Evolutionary conservation across 371 early-diverging fungal genomes (phyloP), one percentile per base, ranked within the genome.

Genomic region (Synchytrium microbalum): DNA sequence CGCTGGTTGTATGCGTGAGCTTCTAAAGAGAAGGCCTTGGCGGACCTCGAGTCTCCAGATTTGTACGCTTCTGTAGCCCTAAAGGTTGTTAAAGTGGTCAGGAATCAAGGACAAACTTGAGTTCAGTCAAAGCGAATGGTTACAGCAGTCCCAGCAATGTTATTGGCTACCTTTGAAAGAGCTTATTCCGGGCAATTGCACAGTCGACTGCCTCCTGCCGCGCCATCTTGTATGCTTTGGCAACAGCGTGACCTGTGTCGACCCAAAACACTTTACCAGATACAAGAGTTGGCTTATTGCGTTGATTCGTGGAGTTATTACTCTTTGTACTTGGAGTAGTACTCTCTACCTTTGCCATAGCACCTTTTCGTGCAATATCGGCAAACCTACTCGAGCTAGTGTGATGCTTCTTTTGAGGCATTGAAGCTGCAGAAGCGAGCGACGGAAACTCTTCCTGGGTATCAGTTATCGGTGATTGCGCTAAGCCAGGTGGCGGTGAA

Each of bases 101-200:
- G 56, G 13, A 8, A 10, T 5, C 24, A 13, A 56, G 29, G 24
- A 24, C 8, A 56, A 13, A 24, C n/a, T n/a, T n/a, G n/a, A n/a
- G n/a, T n/a, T n/a, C n/a, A n/a, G n/a, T n/a, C n/a, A n/a, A n/a
- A n/a, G n/a, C n/a, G n/a, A n/a, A n/a, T n/a, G n/a, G n/a, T n/a
- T n/a, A n/a, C n/a, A n/a, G n/a, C n/a, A n/a, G n/a, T n/a, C n/a
- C n/a, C n/a, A n/a, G n/a, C n/a, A n/a, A n/a, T n/a, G n/a, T n/a
- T n/a, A n/a, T n/a, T n/a, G n/a, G n/a, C n/a, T n/a, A 75, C 72
- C 67, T 59, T 64, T 78, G 76, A 60, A 72, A 78, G 25, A 78
- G 63, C 61, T 66, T 64, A 61, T 78, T 78, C 10, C 79, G 64
- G 32, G 67, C 60, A 23, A 69, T 69, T 1, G 79, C 79, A 5